These are phyloP conservation scores for Parsonsia alboflavescens DNA, from an alignment of 257 asterid genomes.

Conservation along the genomic window DNA sequence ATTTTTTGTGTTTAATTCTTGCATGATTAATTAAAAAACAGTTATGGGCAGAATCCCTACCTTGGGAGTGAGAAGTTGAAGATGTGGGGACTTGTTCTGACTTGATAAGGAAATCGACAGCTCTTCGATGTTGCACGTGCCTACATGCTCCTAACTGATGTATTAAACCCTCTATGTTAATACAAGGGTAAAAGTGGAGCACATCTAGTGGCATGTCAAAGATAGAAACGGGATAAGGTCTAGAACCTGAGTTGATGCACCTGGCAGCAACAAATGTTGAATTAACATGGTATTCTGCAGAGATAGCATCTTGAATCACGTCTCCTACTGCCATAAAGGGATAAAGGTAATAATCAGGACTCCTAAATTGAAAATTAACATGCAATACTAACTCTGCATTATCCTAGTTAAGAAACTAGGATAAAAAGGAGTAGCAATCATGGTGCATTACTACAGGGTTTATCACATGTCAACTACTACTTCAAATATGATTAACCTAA, in stretches of 20 bases:
- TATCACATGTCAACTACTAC: neutral
- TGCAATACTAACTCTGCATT: neutral
- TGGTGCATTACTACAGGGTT: neutral
- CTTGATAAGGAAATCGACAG: slow-evolving; percentile 18
- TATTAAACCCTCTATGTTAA: slow-evolving; percentile 16
- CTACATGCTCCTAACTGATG: slow-evolving; percentile 25
- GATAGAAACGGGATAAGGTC: neutral
- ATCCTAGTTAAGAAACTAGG: neutral
- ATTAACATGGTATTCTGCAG: slow-evolving; percentile 19
- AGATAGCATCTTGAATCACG: slow-evolving; percentile 21
- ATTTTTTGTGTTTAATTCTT: neutral
- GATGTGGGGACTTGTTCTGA: slow-evolving; percentile 26
- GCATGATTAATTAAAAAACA: neutral
- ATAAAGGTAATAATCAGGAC: neutral
- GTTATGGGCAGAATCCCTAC: slow-evolving; percentile 7
- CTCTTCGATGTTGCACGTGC: slow-evolving; percentile 16
- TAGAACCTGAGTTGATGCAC: slow-evolving; percentile 25
- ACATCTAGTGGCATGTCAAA: neutral
- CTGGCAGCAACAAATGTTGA: slow-evolving; percentile 19
- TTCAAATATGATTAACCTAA: neutral
- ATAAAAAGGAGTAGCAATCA: neutral
- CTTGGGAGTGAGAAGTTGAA: slow-evolving; percentile 22
- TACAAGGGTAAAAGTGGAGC: slow-evolving; percentile 1
- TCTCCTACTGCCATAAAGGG: neutral
- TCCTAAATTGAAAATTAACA: neutral